These are phyloP conservation scores for Wakefieldia striispora DNA, from an alignment of 768 basidiomycete species.

Conservation along the genomic window DNA sequence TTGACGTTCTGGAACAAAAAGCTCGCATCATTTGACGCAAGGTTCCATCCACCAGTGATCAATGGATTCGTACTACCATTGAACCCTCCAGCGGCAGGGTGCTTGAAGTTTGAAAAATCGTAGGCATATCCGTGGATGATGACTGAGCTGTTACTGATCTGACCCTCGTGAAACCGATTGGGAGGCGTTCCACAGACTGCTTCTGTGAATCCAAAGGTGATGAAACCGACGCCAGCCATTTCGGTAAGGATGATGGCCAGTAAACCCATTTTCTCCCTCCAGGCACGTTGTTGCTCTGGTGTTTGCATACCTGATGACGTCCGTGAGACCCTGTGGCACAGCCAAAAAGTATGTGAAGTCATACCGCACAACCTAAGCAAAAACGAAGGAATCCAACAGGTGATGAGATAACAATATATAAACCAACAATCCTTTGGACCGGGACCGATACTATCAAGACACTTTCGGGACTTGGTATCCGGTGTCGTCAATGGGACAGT, in stretches of 20 bases:
- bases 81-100: conserved; percentile 71
- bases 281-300: conserved; percentile 92
- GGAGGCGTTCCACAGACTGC: conserved; percentile 88
- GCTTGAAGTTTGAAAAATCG: conserved; percentile 83
- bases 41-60: conserved; percentile 68
- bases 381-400: conserved; percentile 77
- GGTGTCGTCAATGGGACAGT: conserved; percentile 37
- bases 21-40: conserved; percentile 85
- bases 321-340: conserved; percentile 6
- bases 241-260: conserved; percentile 73
- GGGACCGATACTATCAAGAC: conserved; percentile 72
- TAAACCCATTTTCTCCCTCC: conserved; percentile 98
- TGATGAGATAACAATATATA: conserved; percentile 87
- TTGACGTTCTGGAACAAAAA: conserved; percentile 96
- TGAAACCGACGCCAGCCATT: conserved; percentile 94
- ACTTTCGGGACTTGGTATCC: conserved; percentile 42
- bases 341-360: conserved; percentile 30
- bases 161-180: conserved; percentile 78
- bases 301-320: conserved; percentile 68
- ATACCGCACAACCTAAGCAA: conserved; percentile 75
- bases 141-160: conserved; percentile 73
- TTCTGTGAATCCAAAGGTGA: conserved; percentile 98
- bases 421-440: conserved; percentile 95
- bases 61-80: conserved; percentile 84
- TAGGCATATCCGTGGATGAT: conserved; percentile 95